Evolutionary conservation across 345 rosid species (phyloP).

Genomic region (Pseudoturritis turrita): DNA sequence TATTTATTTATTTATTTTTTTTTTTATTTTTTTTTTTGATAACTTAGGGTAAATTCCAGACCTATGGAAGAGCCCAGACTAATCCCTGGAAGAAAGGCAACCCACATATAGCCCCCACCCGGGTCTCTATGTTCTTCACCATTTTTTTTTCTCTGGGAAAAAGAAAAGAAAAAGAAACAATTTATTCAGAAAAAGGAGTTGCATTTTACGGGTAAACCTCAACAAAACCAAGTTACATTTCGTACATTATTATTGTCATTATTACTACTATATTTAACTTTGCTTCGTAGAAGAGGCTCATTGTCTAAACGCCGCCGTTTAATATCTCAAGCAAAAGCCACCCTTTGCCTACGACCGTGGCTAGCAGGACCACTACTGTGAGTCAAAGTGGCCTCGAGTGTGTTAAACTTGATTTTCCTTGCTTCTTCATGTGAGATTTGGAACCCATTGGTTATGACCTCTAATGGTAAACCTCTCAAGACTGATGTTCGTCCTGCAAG

Average conservation of each 20-base stretch:
- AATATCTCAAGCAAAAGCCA: background rate
- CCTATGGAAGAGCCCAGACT: no score
- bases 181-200: background rate
- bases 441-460: slow-evolving; percentile 21
- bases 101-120: no score
- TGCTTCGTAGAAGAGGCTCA: background rate
- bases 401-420: slow-evolving; percentile 30
- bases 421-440: slow-evolving; percentile 28
- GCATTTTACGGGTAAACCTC: slow-evolving; percentile 21
- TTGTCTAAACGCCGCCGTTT: background rate
- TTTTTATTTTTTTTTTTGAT: no score
- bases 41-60: no score
- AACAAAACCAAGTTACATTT: slow-evolving; percentile 21
- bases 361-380: slow-evolving; percentile 26
- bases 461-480: slow-evolving; percentile 26
- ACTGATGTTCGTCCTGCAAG: slow-evolving; percentile 33
- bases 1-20: no score
- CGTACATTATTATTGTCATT: slow-evolving; percentile 3
- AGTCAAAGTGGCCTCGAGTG: slow-evolving; percentile 31
- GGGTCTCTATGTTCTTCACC: no score
- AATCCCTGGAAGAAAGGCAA: no score
- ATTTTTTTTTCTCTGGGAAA: no score
- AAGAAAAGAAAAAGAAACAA: background rate
- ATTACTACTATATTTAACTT: slow-evolving; percentile 13
- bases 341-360: slow-evolving; percentile 11